Base-by-base conservation (phyloP, 805 yeast genomes). In the Kodamaea kaohsiungensis region DNA sequence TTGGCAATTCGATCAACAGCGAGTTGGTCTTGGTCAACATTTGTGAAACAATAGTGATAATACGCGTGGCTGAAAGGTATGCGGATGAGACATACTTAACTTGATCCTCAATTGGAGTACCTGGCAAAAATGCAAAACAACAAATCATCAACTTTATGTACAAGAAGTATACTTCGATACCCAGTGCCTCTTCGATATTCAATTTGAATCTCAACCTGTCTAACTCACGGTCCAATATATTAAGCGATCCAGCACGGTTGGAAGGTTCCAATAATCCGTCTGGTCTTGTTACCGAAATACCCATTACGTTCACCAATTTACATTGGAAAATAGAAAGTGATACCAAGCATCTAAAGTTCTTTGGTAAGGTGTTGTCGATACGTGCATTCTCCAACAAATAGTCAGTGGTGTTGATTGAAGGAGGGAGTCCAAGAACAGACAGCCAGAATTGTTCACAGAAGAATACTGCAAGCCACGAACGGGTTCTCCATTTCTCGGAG, bases 391-490 rank as follows among this genome's bases (percentile, higher is more conserved):
- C 96, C 35, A 92, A 74, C 43, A 91, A 72, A 65, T 86, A 89
- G 68, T 92, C 98, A 2, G 80, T 76, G 0, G 92, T 87, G 55
- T 86, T 89, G 61, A 89, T 81, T 3, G 91, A 85, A 1, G 97
- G 92, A 1, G 98, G 98, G 49, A 92, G 72, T 0, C 98, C 98
- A 46, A 91, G 70, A 38, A 86, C 83, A 10, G 96, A 87, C 3
- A 96, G 87, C 95, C 97, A 89, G 64, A 91, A 88, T 61, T 91
- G 96, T 65, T 91, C 97, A 46, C 90, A 80, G 64, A 91, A 88
- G 68, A 88, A 92, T 2, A 89, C 87, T 2, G 93, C 91, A 27
- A 91, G 73, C 98, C 98, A 92, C 1, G 96, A 84, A 60, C 97
- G 77, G 0, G 97, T 91, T 68, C 98, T 80, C 98, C 97, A 92